These are phyloP conservation scores for Globisporangium barbulae DNA, from an alignment of 352 stramenopile genomes.

Conservation along the genomic window DNA sequence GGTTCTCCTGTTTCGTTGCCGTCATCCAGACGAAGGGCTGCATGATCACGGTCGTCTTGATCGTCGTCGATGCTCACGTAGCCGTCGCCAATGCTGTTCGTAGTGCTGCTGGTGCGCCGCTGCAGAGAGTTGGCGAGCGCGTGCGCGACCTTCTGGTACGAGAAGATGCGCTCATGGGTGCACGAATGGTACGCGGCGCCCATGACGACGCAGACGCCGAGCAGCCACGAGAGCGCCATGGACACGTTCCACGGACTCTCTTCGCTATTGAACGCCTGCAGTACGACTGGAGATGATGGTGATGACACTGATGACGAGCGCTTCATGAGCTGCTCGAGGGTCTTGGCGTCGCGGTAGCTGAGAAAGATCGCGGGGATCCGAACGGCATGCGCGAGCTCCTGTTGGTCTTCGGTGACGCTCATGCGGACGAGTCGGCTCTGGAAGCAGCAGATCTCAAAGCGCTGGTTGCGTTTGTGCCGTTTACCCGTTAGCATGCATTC, in stretches of 20 bases:
- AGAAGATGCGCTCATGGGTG: constrained; percentile 44
- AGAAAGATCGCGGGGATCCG: constrained; percentile 42
- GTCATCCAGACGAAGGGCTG: background rate
- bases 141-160: constrained; percentile 43
- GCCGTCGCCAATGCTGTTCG: constrained; percentile 13
- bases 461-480: background rate
- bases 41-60: background rate
- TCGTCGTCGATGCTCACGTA: constrained; percentile 35
- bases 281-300: constrained; percentile 5
- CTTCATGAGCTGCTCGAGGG: constrained; percentile 24
- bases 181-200: constrained; percentile 49
- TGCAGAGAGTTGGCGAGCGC: constrained; percentile 11
- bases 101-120: background rate
- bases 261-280: constrained; percentile 34
- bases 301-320: background rate
- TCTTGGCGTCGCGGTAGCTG: constrained; percentile 33
- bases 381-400: background rate
- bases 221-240: constrained; percentile 60
- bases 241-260: constrained; percentile 63
- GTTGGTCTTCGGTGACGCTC: constrained; percentile 14
- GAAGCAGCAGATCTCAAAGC: constrained; percentile 55
- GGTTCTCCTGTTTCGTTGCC: background rate
- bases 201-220: constrained; percentile 48
- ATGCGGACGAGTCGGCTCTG: constrained; percentile 42
- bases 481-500: constrained; percentile 37